Evolutionary conservation across 192 early-diverging fungal genomes (phyloP).

Genomic region (Coemansia sp.): DNA sequence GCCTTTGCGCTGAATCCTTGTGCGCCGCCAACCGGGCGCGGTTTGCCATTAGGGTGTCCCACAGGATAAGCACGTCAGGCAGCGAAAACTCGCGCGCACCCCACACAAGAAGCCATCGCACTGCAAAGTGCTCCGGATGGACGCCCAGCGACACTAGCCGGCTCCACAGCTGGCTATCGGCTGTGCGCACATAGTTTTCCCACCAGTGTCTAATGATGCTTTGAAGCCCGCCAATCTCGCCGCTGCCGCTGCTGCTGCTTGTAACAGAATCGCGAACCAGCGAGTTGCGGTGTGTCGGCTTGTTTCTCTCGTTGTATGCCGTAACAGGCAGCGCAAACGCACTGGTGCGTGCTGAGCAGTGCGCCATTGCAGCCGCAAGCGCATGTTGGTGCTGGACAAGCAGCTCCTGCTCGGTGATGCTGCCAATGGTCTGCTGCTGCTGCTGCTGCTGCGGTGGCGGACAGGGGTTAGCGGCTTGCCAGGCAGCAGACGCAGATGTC

Average conservation of each 20-base stretch:
- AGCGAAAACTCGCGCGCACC: slow-evolving; percentile 74
- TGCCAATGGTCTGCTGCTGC: background rate
- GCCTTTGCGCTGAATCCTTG: background rate
- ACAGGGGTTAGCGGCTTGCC: background rate
- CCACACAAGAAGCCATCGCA: slow-evolving; percentile 78
- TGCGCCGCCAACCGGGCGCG: slow-evolving; percentile 33
- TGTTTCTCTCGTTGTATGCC: background rate
- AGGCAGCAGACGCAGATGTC: background rate
- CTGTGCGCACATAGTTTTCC: slow-evolving; percentile 54
- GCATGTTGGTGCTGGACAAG: slow-evolving; percentile 57
- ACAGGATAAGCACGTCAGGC: slow-evolving; percentile 74
- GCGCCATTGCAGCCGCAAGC: slow-evolving; percentile 50
- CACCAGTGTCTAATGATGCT: slow-evolving; percentile 26
- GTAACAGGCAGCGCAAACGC: slow-evolving; percentile 1
- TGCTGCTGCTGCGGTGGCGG: no score
- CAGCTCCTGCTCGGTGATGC: background rate
- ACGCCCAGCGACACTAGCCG: slow-evolving; percentile 66
- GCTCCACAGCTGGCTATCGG: slow-evolving; percentile 61
- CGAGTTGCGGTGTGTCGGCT: background rate
- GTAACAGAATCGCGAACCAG: background rate
- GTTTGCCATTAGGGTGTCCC: slow-evolving; percentile 79
- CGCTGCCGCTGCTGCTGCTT: background rate
- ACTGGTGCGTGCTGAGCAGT: background rate
- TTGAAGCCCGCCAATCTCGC: slow-evolving; percentile 16
- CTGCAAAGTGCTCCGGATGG: slow-evolving; percentile 71